These are phyloP conservation scores for Eragrostis curvula DNA, from an alignment of 176 grass and related monocot genomes.

Conservation along the genomic window DNA sequence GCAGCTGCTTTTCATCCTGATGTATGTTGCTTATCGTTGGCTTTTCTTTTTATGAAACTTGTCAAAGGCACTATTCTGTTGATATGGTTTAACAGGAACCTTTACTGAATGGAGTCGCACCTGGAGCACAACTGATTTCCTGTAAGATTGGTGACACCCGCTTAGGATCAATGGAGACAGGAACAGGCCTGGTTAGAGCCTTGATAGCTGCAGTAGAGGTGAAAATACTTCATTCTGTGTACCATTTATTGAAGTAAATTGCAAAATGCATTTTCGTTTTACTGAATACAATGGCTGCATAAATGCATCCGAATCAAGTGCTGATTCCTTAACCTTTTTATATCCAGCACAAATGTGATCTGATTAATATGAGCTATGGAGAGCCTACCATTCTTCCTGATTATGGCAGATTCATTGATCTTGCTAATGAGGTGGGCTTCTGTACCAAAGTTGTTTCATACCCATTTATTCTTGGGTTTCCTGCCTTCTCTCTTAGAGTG, in stretches of 20 bases:
- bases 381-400: conserved; percentile 93
- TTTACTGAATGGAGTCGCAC: conserved; percentile 93
- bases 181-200: conserved; percentile 87
- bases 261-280: conserved; percentile 34
- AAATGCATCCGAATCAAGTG: conserved; percentile 25
- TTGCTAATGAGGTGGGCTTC: conserved; percentile 83
- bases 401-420: conserved; percentile 96
- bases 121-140: conserved; percentile 95
- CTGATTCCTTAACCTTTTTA: conserved; percentile 41
- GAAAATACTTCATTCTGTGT: conserved; percentile 34
- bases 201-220: conserved; percentile 98
- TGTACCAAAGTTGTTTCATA: conserved; percentile 40
- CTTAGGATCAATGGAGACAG: conserved; percentile 99
- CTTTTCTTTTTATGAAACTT: conserved; percentile 34
- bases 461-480: conserved; percentile 9
- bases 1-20: conserved; percentile 91
- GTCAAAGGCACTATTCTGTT: conserved; percentile 28
- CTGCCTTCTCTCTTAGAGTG: conserved; percentile 16
- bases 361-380: conserved; percentile 99
- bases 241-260: conserved; percentile 35
- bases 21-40: conserved; percentile 52
- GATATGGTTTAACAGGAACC: conserved; percentile 65
- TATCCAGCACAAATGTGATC: conserved; percentile 97
- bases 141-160: conserved; percentile 98
- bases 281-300: conserved; percentile 8